Evolutionary conservation across 768 basidiomycete species (phyloP), one percentile per base, ranked within the genome.

Genomic region (Mycena alexandri): DNA sequence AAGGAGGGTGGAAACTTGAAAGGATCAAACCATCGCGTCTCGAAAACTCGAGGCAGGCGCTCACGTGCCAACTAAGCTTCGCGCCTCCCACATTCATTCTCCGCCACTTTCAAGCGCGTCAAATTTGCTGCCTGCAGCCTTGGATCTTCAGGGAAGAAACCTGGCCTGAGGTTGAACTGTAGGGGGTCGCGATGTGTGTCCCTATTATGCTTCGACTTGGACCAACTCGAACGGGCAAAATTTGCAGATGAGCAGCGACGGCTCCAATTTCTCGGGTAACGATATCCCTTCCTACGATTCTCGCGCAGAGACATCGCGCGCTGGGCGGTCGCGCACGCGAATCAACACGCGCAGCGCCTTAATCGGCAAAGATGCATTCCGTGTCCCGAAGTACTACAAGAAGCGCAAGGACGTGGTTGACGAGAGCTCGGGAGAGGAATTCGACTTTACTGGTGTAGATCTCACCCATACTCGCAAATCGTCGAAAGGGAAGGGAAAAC

Each of bases 401-500:
- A 59, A 16, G 19, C 17, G 16, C 43, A n/a, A 22, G 25, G 22
- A 34, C 53, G 24, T 38, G 50, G 58, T 21, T 5, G 46, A 61
- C 14, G 46, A 61, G 19, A 42, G 14, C 17, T 10, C 36, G 38
- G 44, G 25, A 22, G 65, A 61, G 21, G 53, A 48, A 21, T 61
- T 61, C 22, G 65, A 56, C 21, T 61, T 61, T 43, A 41, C 42
- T 54, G 64, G 36, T 14, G 53, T 56, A 46, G 53, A 61, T 24
- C 41, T 50, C 17, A n/a, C 25, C 11, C 51, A 38, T 16, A 25
- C 16, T 25, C 11, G n/a, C 46, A 25, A 5, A 19, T 24, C 24
- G 44, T 21, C 60, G 22, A 62, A 14, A 17, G 9, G 29, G 22
- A 67, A 62, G 47, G 60, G 66, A 52, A 62, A 67, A 22, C 47